These are phyloP conservation scores for Colletotrichum coccodes DNA, from an alignment of 2,329 filamentous ascomycete species.

Conservation along the genomic window DNA sequence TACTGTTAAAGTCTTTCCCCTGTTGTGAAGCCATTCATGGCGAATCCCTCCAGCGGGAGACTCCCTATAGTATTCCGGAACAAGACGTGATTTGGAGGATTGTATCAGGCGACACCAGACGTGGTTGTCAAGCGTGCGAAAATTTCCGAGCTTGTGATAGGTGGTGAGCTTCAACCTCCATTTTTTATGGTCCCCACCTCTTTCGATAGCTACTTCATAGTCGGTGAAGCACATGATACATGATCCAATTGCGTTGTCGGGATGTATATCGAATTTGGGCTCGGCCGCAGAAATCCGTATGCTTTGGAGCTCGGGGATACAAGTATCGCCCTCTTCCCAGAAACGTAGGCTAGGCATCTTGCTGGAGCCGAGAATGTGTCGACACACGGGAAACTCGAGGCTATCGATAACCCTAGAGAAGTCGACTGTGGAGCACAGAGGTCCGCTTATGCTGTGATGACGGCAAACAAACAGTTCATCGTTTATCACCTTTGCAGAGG, in stretches of 20 bases:
- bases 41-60: too few species aligned
- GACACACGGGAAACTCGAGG: neutral
- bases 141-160: neutral
- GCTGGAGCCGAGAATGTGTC: constrained; percentile 1
- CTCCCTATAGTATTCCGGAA: too few species aligned
- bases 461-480: neutral
- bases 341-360: neutral
- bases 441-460: neutral
- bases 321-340: neutral
- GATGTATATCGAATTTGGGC: neutral
- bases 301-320: constrained; percentile 2
- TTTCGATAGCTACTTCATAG: neutral
- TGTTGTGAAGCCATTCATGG: too few species aligned
- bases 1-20: too few species aligned
- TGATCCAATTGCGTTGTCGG: neutral
- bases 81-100: too few species aligned
- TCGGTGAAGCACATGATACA: neutral
- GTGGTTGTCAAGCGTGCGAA: neutral
- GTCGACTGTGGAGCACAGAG: neutral
- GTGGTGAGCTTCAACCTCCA: neutral
- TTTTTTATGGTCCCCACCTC: neutral
- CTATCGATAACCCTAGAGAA: neutral
- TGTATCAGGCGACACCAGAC: neutral
- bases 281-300: neutral
- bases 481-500: neutral